phyloP scores from a whole-genome alignment of 129 eudicot genomes.

The Deinandra increscens region DNA sequence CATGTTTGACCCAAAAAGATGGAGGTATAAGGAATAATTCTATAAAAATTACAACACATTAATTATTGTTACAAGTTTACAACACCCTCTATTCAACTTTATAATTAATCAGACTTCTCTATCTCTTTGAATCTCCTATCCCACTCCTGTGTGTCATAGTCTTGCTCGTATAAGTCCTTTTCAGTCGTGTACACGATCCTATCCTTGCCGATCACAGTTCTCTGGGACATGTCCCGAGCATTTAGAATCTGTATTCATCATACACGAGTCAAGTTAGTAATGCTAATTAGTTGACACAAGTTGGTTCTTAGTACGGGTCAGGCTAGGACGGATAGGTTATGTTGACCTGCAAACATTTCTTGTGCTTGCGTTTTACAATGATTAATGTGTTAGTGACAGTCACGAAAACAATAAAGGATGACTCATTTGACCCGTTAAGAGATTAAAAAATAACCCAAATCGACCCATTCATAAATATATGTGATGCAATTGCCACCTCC shows the following conservation, averaged over 20 bases:
- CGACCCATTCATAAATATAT: not conserved
- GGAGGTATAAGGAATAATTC: no score
- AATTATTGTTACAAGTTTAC: conserved; percentile 2
- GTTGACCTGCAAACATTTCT: no score
- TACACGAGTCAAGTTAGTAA: not conserved
- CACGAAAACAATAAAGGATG: no score
- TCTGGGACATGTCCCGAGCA: conserved; percentile 92
- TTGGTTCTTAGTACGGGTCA: no score
- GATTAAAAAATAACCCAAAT: not conserved
- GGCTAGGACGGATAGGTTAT: no score
- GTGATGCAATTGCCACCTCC: not conserved
- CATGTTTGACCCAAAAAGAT: not conserved
- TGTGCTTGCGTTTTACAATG: no score
- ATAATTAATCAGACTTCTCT: conserved; percentile 54
- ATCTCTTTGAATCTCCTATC: conserved; percentile 67
- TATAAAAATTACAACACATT: not conserved
- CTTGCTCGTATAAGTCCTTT: conserved; percentile 74
- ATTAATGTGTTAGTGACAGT: no score
- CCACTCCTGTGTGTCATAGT: conserved; percentile 77
- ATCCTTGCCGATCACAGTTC: conserved; percentile 72
- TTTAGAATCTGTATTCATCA: conserved; percentile 65
- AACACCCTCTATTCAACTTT: conserved; percentile 11
- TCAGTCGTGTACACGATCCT: conserved; percentile 83
- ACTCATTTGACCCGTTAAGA: not conserved
- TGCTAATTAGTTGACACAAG: not conserved